Percentiles rank a stretch among this genome's conserved stretches.
These are phyloP conservation scores for Pythium oligandrum DNA, from an alignment of 352 stramenopile species.

Conservation along the genomic window DNA sequence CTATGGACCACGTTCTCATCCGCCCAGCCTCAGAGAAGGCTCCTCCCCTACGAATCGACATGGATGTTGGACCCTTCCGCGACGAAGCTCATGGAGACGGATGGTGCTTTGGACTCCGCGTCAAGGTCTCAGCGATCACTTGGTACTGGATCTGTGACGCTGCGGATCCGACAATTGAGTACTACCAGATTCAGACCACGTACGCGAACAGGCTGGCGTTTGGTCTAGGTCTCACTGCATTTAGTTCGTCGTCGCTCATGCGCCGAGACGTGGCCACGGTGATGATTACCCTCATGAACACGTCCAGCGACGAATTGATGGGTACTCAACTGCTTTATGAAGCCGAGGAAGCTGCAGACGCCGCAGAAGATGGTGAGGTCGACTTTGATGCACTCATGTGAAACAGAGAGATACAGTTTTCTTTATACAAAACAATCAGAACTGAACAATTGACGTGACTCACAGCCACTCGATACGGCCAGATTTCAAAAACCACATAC, in stretches of 20 bases:
- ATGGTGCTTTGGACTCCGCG: conserved; percentile 66
- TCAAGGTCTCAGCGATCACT: conserved; percentile 42
- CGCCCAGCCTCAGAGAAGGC: conserved; percentile 60
- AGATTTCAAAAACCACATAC: too few species aligned
- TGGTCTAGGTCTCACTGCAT: conserved; percentile 45
- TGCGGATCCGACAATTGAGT: conserved; percentile 52
- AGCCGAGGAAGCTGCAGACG: conserved; percentile 4
- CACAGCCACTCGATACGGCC: neutral
- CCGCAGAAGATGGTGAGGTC: conserved; percentile 4
- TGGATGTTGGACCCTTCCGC: conserved; percentile 55
- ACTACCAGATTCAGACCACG: conserved; percentile 48
- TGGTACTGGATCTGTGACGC: conserved; percentile 73
- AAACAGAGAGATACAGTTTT: neutral
- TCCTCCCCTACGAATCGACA: conserved; percentile 40
- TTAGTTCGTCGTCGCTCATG: conserved; percentile 39
- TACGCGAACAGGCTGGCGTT: conserved; percentile 66
- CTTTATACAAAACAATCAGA: conserved; percentile 1
- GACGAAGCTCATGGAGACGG: neutral
- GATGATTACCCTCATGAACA: conserved; percentile 20
- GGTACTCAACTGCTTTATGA: too few species aligned
- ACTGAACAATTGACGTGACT: neutral
- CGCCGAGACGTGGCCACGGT: conserved; percentile 43
- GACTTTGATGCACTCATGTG: conserved; percentile 17
- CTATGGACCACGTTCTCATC: conserved; percentile 53
- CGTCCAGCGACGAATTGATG: too few species aligned